Percentiles rank a stretch among this genome's conserved stretches.
Evolutionary conservation across 495 filamentous ascomycete species (phyloP).

Genomic region (Poronia punctata): DNA sequence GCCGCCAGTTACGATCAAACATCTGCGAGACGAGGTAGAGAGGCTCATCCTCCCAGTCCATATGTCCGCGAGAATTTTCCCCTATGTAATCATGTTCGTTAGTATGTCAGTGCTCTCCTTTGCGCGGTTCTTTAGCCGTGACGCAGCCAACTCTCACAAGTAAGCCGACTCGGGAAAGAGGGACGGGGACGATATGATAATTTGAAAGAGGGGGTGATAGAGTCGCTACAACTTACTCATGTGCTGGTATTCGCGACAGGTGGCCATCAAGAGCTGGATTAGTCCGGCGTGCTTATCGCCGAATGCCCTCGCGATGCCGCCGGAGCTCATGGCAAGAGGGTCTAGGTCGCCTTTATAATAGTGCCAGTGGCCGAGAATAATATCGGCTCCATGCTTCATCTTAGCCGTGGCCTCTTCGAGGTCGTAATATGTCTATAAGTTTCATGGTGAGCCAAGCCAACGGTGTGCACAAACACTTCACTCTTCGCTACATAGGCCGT

Average conservation of each 20-base stretch:
- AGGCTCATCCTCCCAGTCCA: conserved; percentile 21
- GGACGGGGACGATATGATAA: no score
- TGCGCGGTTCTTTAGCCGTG: no score
- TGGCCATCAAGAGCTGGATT: conserved; percentile 12
- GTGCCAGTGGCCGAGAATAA: conserved; percentile 30
- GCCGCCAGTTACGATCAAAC: conserved; percentile 22
- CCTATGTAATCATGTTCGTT: background rate
- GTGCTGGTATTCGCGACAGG: conserved; percentile 12
- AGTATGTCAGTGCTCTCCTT: no score
- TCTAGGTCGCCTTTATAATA: conserved; percentile 27
- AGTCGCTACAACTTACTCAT: conserved; percentile 11
- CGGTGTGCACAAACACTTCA: no score
- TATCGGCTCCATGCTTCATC: conserved; percentile 27
- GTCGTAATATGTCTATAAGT: conserved; percentile 15
- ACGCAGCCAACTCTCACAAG: no score
- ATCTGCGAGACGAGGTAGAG: conserved; percentile 28
- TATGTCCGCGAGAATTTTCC: background rate
- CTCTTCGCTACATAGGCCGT: background rate
- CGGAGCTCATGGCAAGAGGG: conserved; percentile 7
- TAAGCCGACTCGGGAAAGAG: no score
- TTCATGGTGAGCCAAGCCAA: conserved; percentile 2
- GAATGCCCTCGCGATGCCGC: conserved; percentile 13
- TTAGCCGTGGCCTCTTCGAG: conserved; percentile 20
- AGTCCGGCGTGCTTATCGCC: conserved; percentile 7
- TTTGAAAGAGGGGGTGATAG: background rate